phyloP scores from a whole-genome alignment of 208 protist genomes.

The Naegleria gruberi region DNA sequence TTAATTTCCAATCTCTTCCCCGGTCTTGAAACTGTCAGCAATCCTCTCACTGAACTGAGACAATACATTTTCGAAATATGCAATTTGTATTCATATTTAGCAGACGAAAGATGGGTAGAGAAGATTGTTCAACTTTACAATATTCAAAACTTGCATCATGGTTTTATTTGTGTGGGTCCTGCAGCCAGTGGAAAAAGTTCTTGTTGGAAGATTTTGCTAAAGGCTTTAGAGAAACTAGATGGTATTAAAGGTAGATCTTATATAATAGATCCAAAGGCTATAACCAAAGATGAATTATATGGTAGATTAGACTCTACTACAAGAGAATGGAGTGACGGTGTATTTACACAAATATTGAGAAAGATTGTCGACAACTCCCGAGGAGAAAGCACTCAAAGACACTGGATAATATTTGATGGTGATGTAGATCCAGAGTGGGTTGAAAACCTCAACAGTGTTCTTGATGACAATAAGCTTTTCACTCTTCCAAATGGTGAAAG shows the following conservation, averaged over 20 bases:
- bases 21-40: constrained; percentile 49
- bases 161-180: constrained; percentile 98
- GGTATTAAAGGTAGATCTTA: constrained; percentile 66
- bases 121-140: constrained; percentile 95
- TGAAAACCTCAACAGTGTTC: constrained; percentile 97
- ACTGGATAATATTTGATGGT: constrained; percentile 98
- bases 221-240: constrained; percentile 71
- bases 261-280: constrained; percentile 97
- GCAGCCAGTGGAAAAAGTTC: constrained; percentile 93
- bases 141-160: constrained; percentile 92
- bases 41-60: constrained; percentile 51
- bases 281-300: constrained; percentile 95
- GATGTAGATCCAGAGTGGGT: constrained; percentile 99
- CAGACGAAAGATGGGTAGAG: constrained; percentile 77
- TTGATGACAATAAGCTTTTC: constrained; percentile 98
- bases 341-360: constrained; percentile 94
- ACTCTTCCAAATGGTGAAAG: constrained; percentile 99
- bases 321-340: constrained; percentile 98
- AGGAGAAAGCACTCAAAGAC: constrained; percentile 57
- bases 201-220: constrained; percentile 82
- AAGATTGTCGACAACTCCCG: constrained; percentile 84
- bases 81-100: constrained; percentile 48
- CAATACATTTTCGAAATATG: constrained; percentile 67
- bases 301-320: constrained; percentile 94
- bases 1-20: constrained; percentile 95